Evolutionary conservation across 2,329 filamentous ascomycete genomes (phyloP).

Genomic region (Aschersonia sp.): DNA sequence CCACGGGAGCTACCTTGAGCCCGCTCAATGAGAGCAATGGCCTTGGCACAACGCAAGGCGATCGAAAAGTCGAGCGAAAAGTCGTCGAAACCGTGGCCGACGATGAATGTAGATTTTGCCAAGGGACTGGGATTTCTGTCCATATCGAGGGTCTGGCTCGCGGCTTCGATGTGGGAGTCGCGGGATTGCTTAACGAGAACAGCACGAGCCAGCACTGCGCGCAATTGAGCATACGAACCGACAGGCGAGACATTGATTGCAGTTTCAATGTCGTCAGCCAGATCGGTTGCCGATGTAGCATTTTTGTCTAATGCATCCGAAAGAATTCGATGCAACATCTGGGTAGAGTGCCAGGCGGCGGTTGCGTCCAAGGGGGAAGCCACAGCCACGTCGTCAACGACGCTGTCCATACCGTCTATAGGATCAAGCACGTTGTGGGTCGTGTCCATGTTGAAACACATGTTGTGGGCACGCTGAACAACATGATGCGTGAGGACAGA

Average conservation of each 20-base stretch:
- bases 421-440: conserved; percentile 46
- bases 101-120: conserved; percentile 21
- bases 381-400: conserved; percentile 74
- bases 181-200: conserved; percentile 39
- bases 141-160: conserved; percentile 32
- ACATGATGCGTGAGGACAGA: conserved; percentile 66
- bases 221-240: conserved; percentile 55
- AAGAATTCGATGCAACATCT: conserved; percentile 56
- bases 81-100: conserved; percentile 26
- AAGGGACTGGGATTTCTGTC: conserved; percentile 13
- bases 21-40: conserved; percentile 41
- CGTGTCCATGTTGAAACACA: conserved; percentile 74
- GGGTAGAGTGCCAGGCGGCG: conserved; percentile 79
- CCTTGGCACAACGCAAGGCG: conserved; percentile 44
- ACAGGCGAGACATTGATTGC: conserved; percentile 64
- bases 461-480: conserved; percentile 73
- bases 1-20: conserved; percentile 17
- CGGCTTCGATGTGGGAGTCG: conserved; percentile 39
- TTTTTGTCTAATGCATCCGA: conserved; percentile 45
- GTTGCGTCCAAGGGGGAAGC: conserved; percentile 79
- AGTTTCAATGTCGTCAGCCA: conserved; percentile 40
- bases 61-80: conserved; percentile 38
- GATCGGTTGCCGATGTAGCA: conserved; percentile 10
- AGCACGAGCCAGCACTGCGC: conserved; percentile 44
- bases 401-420: conserved; percentile 64